phyloP scores from a whole-genome alignment of 805 yeast species.

The Suhomyces prunicola region DNA sequence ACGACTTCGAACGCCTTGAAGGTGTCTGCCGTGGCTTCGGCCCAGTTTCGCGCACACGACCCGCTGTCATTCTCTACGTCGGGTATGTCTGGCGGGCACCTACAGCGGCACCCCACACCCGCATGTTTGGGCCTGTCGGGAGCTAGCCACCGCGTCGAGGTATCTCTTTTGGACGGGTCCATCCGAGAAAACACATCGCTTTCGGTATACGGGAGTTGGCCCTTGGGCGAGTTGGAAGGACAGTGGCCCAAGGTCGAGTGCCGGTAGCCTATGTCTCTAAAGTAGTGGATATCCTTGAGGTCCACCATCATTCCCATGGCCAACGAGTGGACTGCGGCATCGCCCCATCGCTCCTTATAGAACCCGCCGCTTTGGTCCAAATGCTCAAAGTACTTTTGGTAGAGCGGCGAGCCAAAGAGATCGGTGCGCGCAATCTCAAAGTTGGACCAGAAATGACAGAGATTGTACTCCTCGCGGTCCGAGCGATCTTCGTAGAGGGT shows the following conservation, averaged over 20 bases:
- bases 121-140: conserved; percentile 31
- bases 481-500: conserved; percentile 50
- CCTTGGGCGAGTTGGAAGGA: conserved; percentile 54
- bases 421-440: conserved; percentile 87
- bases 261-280: conserved; percentile 86
- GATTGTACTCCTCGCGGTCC: conserved; percentile 65
- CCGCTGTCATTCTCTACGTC: conserved; percentile 19
- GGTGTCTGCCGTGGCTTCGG: conserved; percentile 15
- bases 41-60: conserved; percentile 17
- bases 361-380: conserved; percentile 79
- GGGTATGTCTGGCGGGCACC: conserved; percentile 51
- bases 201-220: conserved; percentile 45
- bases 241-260: conserved; percentile 84
- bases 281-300: conserved; percentile 75
- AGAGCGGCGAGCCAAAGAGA: conserved; percentile 62
- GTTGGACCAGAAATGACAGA: conserved; percentile 91
- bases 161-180: conserved; percentile 23
- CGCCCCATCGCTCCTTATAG: conserved; percentile 94
- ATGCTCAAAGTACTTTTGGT: conserved; percentile 63
- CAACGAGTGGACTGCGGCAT: conserved; percentile 89
- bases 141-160: conserved; percentile 29
- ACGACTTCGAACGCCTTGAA: conserved; percentile 10
- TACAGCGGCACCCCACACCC: conserved; percentile 84
- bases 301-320: conserved; percentile 77
- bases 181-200: conserved; percentile 14